These are phyloP conservation scores for Nidularia pulvinata DNA, from an alignment of 768 basidiomycete genomes.

Conservation along the genomic window DNA sequence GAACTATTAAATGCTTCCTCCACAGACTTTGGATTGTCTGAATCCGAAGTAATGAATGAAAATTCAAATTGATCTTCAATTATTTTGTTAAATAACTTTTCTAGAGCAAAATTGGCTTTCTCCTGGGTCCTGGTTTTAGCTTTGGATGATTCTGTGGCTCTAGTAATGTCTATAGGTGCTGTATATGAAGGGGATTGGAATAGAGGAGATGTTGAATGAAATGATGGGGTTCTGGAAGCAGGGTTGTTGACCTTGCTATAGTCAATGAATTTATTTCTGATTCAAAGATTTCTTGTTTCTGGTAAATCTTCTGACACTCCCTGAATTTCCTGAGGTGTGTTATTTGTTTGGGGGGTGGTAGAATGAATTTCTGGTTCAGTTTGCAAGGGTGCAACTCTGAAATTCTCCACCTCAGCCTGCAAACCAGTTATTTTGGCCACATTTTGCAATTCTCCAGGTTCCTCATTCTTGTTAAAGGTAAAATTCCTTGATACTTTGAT, in stretches of 20 bases:
- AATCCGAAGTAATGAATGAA: not conserved
- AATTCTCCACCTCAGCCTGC: slow-evolving; percentile 15
- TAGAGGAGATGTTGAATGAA: not conserved
- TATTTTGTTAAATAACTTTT: not conserved
- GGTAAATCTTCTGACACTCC: not conserved
- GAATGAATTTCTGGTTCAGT: slow-evolving; percentile 1
- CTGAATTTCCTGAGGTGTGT: not conserved
- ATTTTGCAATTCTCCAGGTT: slow-evolving; percentile 5
- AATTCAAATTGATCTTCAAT: slow-evolving; percentile 2
- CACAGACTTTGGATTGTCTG: not conserved
- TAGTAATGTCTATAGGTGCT: not conserved
- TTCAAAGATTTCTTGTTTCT: no score
- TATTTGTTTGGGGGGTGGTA: not conserved
- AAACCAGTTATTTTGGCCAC: slow-evolving; percentile 4
- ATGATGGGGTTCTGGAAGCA: not conserved
- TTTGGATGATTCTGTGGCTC: not conserved
- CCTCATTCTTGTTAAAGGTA: slow-evolving; percentile 16
- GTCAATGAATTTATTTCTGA: not conserved
- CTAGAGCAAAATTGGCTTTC: not conserved
- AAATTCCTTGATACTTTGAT: slow-evolving; percentile 21
- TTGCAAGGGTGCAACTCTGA: slow-evolving; percentile 2
- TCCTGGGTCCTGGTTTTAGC: not conserved
- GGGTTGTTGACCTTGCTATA: not conserved
- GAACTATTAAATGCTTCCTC: not conserved
- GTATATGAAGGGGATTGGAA: not conserved